Conservation (phyloP, 495 filamentous ascomycete species). For the Bacidia rubella region DNA sequence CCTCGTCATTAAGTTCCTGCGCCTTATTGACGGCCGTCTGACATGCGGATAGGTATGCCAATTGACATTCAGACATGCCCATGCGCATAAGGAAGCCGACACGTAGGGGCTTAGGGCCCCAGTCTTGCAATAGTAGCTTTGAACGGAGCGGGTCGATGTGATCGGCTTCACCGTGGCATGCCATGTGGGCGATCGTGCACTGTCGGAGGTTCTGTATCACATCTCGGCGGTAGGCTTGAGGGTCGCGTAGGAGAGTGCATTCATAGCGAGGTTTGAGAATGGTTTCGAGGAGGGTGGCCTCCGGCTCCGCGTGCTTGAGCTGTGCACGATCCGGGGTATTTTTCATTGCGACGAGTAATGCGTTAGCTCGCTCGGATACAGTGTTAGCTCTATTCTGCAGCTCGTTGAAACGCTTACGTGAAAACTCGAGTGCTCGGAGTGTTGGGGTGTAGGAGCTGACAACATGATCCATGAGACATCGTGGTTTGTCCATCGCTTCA, state of each 20-base stretch:
- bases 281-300: background rate
- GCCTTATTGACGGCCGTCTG: slow-evolving; percentile 12
- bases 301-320: background rate
- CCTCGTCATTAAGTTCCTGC: slow-evolving; percentile 11
- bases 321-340: background rate
- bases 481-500: too few species aligned
- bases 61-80: slow-evolving; percentile 8
- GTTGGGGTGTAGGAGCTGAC: too few species aligned
- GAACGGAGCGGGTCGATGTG: slow-evolving; percentile 10
- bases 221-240: too few species aligned
- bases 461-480: too few species aligned
- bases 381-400: too few species aligned
- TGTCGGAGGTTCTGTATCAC: background rate
- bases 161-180: slow-evolving; percentile 14
- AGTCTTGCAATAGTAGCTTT: slow-evolving; percentile 12
- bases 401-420: too few species aligned
- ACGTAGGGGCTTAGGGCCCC: slow-evolving; percentile 7
- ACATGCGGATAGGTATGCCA: slow-evolving; percentile 18
- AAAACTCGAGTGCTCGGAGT: too few species aligned
- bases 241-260: background rate
- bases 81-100: slow-evolving; percentile 11
- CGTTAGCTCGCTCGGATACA: too few species aligned
- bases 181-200: slow-evolving; percentile 13
- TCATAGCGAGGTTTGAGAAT: background rate
- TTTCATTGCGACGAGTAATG: background rate